Evolutionary conservation across 2,329 filamentous ascomycete species (phyloP), one percentile per base, ranked within the genome.

Genomic region (Bipolaris zeicola): DNA sequence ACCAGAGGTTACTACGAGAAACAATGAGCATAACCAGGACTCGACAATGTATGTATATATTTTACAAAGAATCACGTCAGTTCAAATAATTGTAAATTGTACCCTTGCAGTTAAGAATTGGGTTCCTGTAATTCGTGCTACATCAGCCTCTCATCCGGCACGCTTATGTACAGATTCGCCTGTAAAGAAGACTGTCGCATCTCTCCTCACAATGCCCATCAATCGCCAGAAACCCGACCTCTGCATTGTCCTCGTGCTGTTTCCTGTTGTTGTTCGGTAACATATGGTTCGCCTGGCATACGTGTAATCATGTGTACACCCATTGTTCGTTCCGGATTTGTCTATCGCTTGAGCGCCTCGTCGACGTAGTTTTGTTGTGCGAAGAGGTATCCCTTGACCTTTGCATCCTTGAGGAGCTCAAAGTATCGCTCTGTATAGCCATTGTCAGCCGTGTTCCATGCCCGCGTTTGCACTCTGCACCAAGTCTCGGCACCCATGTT

Each of bases 311-410:
- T 49, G 31, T 28, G 38, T 34, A 50, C 36, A 49, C 47, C 50
- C 16, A 48, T 48, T 13, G 43, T 31, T 34, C 24, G 22, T 36
- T 38, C 34, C 18, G 45, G 41, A 37, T 13, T 31, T 43, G 37
- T 55, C 55, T 63, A 62, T 46, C 62, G 44, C 57, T 66, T 66
- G 51, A 56, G 56, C 18, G 55, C 46, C 22, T 64, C 63, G 39
- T 69, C 77, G 58, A 87, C 74, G 77, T 91, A 91, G 80, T 92
- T 92, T 74, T 90, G 87, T 79, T 93, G 90, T 72, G 92, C 80
- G 68, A 91, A 92, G 63, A 91, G 81, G 76, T 90, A 91, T 57
- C 91, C 91, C 80, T 87, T 89, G 75, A 94, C 83, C 79, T 90
- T 89, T 71, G 89, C 83, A 63, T 89, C 84, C 79, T 89, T 89